Base-by-base conservation (phyloP, 208 protist genomes). In the Leishmania braziliensis region DNA sequence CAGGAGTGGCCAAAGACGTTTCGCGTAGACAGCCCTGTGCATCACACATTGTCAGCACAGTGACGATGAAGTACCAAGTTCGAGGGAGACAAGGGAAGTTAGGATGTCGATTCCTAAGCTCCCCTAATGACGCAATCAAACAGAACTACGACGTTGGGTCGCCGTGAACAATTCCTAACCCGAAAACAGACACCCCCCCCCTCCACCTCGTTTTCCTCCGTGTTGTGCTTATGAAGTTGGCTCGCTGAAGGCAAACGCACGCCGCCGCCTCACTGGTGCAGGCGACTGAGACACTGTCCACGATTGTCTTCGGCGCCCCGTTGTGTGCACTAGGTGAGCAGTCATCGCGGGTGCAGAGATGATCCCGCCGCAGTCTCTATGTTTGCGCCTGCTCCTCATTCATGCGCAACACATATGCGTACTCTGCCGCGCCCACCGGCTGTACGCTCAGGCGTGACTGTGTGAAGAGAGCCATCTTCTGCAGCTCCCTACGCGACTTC, bases 391-490 rank as follows among this genome's bases (percentile, higher is more conserved):
- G 73, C 46, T 71, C 46, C 5, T 65, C 50, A 65, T 80, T 80
- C 78, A 96, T 78, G 16, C 36, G 39, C 10, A 93, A n/a, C 69
- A 97, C 91, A 71, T 91, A 87, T 2, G 91, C 86, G 78, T 91
- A 97, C 78, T 94, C 91, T 16, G 78, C 77, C n/a, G 65, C 80
- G 5, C 84, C 81, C 16, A 95, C 90, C 0, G 89, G 89, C 82
- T 97, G 93, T 16, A 97, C 93, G 79, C 93, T 97, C 29, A 97
- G 73, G n/a, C 91, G 88, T 26, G 86, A 66, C 58, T 89, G 89
- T 5, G 84, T 89, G 75, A 97, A 94, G 14, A 97, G 84, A 48
- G 87, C 89, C 93, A 97, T 97, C 20, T 84, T 80, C 43, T 82
- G 62, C 68, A 97, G 84, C 68, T 82, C 76, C 29, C 86, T 88